Base-by-base conservation (phyloP, 2,329 filamentous ascomycete genomes). In the Paecilomyces fulvus region DNA sequence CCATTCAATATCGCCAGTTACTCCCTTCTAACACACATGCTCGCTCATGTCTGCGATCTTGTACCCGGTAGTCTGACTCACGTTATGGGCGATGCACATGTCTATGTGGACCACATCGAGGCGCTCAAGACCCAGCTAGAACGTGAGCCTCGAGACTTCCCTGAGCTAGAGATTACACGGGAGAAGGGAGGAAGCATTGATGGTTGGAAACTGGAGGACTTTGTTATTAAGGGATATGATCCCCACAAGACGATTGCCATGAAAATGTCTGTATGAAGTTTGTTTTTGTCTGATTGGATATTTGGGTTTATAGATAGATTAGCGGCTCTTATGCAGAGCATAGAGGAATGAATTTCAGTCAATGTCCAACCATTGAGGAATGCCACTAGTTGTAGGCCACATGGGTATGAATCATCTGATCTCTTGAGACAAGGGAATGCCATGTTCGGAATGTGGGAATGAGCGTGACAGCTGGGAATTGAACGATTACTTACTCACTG, bases 1-100 rank as follows among this genome's bases (percentile, higher is more conserved):
- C 94, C 94, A 0, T 99, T 99, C 79, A 99, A 99, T 72, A 97
- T 99, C 66, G 94, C 92, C 0, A 89, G 84, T 61, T 99, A 99
- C 75, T 91, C 94, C 31, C 78, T 99, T 56, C 78, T 99, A 46
- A 96, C 92, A 48, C 92, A 97, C 72, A 97, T 99, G 88, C 77
- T 99, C 51, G 92, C 94, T 0, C 87, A 92, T 69, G 90, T 88
- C 10, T 91, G 88, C 67, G 87, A 92, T 63, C 74, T 99, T 55
- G 82, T 89, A 0, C 91, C 94, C 0, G 94, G 92, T 0, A 92
- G 84, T 53, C 80, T 99, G 60, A 94, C 91, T 43, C 94, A 97
- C 73, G 91, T 91, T 52, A 95, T 99, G 91, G 94, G 94, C 12
- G 94, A 99, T 73, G 90, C 92, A n/a, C 94, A 99, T 73, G 87